These are phyloP conservation scores for Irpex sp. DNA, from an alignment of 1,284 basidiomycete species.

Conservation along the genomic window DNA sequence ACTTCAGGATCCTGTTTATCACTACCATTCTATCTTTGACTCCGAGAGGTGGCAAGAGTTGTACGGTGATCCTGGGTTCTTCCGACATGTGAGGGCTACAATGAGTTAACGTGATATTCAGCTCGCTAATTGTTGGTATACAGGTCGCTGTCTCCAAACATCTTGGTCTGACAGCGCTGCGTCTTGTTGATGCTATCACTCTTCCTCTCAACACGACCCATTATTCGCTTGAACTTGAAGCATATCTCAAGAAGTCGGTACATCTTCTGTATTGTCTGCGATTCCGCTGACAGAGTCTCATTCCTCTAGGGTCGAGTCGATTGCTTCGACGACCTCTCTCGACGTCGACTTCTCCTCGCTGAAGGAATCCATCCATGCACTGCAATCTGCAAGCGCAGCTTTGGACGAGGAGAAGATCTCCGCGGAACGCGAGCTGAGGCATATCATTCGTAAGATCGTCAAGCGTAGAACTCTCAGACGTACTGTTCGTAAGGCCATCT, in stretches of 20 bases:
- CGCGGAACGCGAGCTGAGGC: slow-evolving; percentile 30
- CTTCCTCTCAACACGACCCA: slow-evolving; percentile 77
- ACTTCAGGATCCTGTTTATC: slow-evolving; percentile 61
- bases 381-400: slow-evolving; percentile 49
- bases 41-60: slow-evolving; percentile 67
- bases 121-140: neutral
- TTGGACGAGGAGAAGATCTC: slow-evolving; percentile 51
- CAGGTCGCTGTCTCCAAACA: slow-evolving; percentile 70
- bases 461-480: slow-evolving; percentile 20
- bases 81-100: slow-evolving; percentile 48
- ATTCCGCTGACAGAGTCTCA: neutral
- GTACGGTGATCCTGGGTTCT: slow-evolving; percentile 73
- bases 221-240: slow-evolving; percentile 51
- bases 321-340: slow-evolving; percentile 7
- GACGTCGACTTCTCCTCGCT: slow-evolving; percentile 29
- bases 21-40: slow-evolving; percentile 79
- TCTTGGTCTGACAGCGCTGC: slow-evolving; percentile 59
- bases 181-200: slow-evolving; percentile 55
- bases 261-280: slow-evolving; percentile 4
- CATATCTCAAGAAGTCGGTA: slow-evolving; percentile 45
- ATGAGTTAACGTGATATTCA: neutral
- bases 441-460: slow-evolving; percentile 30
- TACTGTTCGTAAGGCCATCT: slow-evolving; percentile 19
- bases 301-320: slow-evolving; percentile 9
- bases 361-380: slow-evolving; percentile 42